Conservation (phyloP, 1,139 yeast species). For the Taphrina wiesneri region DNA sequence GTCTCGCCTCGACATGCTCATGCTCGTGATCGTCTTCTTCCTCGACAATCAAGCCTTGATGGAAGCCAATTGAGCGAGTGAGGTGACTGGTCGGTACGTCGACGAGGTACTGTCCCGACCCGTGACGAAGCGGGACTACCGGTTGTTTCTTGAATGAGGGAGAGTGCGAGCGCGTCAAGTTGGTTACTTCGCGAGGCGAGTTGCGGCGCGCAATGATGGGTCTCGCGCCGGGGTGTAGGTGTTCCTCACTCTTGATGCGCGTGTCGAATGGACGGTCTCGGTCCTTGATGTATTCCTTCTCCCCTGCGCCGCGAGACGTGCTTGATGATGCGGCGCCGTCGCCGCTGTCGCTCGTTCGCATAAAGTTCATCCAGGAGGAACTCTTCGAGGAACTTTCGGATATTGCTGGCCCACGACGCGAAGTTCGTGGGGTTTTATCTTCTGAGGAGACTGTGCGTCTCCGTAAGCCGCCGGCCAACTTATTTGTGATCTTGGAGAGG, state of each 20-base stretch:
- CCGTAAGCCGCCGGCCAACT: conserved; percentile 19
- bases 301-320: background rate
- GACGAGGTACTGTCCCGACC: background rate
- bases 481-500: conserved; percentile 16
- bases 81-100: conserved; percentile 6
- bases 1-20: background rate
- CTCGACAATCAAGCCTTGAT: background rate
- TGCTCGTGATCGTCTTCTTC: background rate
- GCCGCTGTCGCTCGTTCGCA: conserved; percentile 13
- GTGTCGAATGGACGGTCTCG: conserved; percentile 9
- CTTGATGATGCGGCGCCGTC: background rate
- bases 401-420: background rate
- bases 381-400: conserved; percentile 7
- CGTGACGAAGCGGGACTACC: background rate
- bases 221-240: conserved; percentile 11
- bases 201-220: conserved; percentile 1
- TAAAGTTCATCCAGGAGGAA: conserved; percentile 24
- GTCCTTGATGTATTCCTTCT: background rate
- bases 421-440: conserved; percentile 1
- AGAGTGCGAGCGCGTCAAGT: background rate
- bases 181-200: background rate
- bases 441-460: conserved; percentile 10
- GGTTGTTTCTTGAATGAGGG: conserved; percentile 13
- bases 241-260: conserved; percentile 17
- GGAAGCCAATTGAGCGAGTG: conserved; percentile 20